Evolutionary conservation across 2,329 filamentous ascomycete genomes (phyloP).

Genomic region (Verticillium isaacii): DNA sequence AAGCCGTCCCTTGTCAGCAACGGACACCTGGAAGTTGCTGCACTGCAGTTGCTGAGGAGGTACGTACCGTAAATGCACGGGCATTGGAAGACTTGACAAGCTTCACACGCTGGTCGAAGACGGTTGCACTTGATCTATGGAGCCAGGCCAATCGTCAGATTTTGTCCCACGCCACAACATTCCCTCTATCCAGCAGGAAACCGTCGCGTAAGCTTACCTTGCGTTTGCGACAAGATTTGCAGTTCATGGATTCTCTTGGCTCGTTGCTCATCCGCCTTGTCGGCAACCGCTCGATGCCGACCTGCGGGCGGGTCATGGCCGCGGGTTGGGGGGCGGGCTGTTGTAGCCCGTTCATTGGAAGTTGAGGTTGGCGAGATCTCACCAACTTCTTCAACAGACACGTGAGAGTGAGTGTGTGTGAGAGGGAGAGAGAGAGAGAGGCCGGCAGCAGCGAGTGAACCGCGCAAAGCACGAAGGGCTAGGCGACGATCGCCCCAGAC

Average conservation of each 20-base stretch:
- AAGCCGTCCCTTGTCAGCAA: not conserved
- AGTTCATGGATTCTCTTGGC: constrained; percentile 88
- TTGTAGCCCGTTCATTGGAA: constrained; percentile 32
- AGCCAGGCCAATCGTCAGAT: constrained; percentile 6
- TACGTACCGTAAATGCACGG: constrained; percentile 81
- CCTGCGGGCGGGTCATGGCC: constrained; percentile 68
- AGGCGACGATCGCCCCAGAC: not conserved
- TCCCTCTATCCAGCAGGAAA: not conserved
- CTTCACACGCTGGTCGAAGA: constrained; percentile 77
- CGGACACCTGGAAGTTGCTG: not conserved
- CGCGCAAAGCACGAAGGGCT: not conserved
- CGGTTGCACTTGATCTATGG: constrained; percentile 86
- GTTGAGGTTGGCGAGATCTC: not conserved
- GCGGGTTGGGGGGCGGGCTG: constrained; percentile 40
- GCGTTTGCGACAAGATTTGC: constrained; percentile 87
- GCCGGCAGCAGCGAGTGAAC: not conserved
- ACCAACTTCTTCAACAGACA: constrained; percentile 16
- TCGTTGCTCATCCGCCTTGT: constrained; percentile 67
- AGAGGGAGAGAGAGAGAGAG: not conserved
- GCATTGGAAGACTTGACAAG: constrained; percentile 85
- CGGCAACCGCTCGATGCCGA: constrained; percentile 75
- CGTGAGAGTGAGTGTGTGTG: not conserved
- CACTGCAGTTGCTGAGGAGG: not conserved
- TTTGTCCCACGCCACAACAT: not conserved
- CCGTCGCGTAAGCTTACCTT: constrained; percentile 55